Evolutionary conservation across 2,329 filamentous ascomycete species (phyloP), one percentile per base, ranked within the genome.

Genomic region (Lanzia echinophila): DNA sequence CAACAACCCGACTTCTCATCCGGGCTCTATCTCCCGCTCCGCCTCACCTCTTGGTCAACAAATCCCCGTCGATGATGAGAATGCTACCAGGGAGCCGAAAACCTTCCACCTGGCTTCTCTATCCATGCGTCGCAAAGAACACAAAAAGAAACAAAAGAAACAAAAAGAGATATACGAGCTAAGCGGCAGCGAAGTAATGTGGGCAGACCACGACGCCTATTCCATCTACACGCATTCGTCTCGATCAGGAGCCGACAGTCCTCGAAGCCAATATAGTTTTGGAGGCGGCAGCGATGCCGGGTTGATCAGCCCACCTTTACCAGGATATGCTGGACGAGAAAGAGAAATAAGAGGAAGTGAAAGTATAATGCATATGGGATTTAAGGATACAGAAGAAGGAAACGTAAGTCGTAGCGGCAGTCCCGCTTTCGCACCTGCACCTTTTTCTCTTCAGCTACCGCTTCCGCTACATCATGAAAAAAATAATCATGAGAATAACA

Each of bases 101-200:
- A 17, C 44, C n/a, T 53, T 53, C 8, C 50, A 48, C 32, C 44
- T 48, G 7, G 50, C 50, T 34, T 48, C 44, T 48, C 44, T 53
- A 10, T 39, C 33, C 11, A 53, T 34, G 10, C 50, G 44, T n/a
- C 50, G 20, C 13, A 53, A 53, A 34, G 44, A 53, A 19, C 44
- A 44, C 6, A 53, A 48, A 31, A 53, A 42, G 20, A 53, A 48
- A 34, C 48, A 48, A 7, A 28, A 48, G 24, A 48, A 53, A 12
- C 43, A 15, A 24, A 19, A 47, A 24, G 50, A 53, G 1, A 34
- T 53, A 6, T 53, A 53, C 32, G 50, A 53, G 22, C 39, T 53
- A 17, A 48, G 50, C 32, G 44, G 50, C 11, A 42, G 20, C 17
- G 44, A 53, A 48, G 50, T 24, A n/a, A 22, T 53, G 33, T 53